Base-by-base conservation (phyloP, 352 stramenopile genomes). In the Phytophthora fragariaefolia region DNA sequence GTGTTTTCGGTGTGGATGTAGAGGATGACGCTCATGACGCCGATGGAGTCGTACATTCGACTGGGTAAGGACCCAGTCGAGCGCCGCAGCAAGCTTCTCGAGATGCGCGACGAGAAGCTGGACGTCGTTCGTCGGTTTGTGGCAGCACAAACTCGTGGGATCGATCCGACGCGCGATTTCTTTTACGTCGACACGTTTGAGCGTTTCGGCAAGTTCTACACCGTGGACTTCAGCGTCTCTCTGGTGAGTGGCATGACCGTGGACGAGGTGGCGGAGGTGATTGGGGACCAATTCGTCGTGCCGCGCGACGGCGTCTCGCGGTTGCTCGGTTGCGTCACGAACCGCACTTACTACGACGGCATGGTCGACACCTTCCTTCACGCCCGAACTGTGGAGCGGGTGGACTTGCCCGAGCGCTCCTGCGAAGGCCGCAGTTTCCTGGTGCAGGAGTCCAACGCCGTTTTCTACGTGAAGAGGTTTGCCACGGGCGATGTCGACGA, bases 141-240 rank as follows among this genome's bases (percentile, higher is more conserved):
- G 26, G 68, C 86, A 30, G 71, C 70, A 22, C 77, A 89, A 43
- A 73, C 77, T 27, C 75, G 69, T 3, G 66, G 73, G n/a, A 82
- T 90, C 17, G 77, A 90, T 30, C 54, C 77, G 5, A 76, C 79
- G 27, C 71, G 79, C 13, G 74, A 87, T 52, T 90, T 87, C 40
- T 88, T 88, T 50, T 87, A 87, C 65, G 54, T 90, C 12, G 81
- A 90, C 50, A 85, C 75, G 8, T 90, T 90, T 46, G 79, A 85
- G 43, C 73, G 79, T 26, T 90, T 90, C 38, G 79, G 81, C 55
- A 90, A 90, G 52, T 84, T 82, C 46, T 88, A 85, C 73, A 88
- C 81, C 1, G 77, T 90, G 48, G 81, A 90, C 52, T 87, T 90
- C 43, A 90, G 76, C 61, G 75, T 87, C 32, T 83, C 76, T 24